Conservation (phyloP, 1,284 basidiomycete species). For the Exsudoporus floridanus region DNA sequence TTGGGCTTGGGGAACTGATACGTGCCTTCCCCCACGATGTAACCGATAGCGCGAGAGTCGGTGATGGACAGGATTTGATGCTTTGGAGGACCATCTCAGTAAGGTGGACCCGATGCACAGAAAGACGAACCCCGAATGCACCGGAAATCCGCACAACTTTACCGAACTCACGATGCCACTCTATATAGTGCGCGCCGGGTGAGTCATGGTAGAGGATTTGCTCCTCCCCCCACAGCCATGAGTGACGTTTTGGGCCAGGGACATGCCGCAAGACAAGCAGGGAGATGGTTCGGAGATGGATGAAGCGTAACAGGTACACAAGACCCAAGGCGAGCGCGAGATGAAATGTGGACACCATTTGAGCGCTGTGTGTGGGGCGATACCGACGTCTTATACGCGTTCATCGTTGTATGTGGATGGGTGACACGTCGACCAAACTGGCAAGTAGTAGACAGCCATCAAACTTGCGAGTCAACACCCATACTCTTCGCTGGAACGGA, state of each 20-base stretch:
- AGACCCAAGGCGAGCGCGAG: conserved; percentile 19
- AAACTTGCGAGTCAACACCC: conserved; percentile 12
- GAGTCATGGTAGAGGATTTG: conserved; percentile 48
- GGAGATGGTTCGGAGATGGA: conserved; percentile 29
- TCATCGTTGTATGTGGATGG: not conserved
- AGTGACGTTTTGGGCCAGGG: conserved; percentile 47
- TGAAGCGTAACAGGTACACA: conserved; percentile 17
- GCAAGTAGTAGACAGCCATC: conserved; percentile 4
- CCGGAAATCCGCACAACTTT: conserved; percentile 53
- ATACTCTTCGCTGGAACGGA: not conserved
- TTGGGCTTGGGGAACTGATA: conserved; percentile 59
- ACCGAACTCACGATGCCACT: conserved; percentile 53
- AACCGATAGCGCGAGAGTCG: conserved; percentile 50
- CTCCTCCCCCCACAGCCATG: conserved; percentile 58
- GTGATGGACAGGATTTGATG: conserved; percentile 55
- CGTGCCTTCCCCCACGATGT: conserved; percentile 50
- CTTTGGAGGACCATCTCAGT: conserved; percentile 31
- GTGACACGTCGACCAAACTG: conserved; percentile 16
- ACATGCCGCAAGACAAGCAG: conserved; percentile 40
- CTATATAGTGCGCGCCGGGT: conserved; percentile 49
- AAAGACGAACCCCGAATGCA: conserved; percentile 47
- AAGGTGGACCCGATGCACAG: not conserved
- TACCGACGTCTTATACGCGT: conserved; percentile 12
- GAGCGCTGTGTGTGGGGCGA: not conserved
- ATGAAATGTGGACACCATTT: conserved; percentile 17